Evolutionary conservation across 1,284 basidiomycete species (phyloP).

Genomic region (Gastroboletus turbinatus): DNA sequence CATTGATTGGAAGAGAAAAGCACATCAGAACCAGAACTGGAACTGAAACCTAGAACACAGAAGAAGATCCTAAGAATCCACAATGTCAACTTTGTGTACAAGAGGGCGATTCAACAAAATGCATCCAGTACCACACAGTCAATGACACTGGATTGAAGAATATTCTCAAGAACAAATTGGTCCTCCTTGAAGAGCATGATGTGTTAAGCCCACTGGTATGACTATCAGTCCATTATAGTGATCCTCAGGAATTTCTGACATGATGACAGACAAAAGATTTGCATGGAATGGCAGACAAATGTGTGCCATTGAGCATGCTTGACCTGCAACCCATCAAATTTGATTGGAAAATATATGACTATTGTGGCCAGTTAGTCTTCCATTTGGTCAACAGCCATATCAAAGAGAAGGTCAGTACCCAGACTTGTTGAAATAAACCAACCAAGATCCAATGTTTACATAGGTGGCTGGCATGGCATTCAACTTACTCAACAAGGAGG

Average conservation of each 20-base stretch:
- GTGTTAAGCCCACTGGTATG: background rate
- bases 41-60: background rate
- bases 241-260: too few species aligned
- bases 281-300: background rate
- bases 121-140: background rate
- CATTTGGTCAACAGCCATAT: background rate
- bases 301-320: background rate
- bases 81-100: background rate
- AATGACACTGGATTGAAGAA: rapidly evolving
- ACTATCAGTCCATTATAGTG: too few species aligned
- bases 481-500: background rate
- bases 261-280: too few species aligned
- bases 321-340: background rate
- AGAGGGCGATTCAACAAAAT: background rate
- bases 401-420: background rate
- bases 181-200: background rate
- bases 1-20: background rate
- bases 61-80: background rate
- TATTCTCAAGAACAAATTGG: background rate
- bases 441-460: too few species aligned
- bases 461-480: background rate
- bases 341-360: background rate
- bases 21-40: background rate
- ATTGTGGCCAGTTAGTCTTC: background rate
- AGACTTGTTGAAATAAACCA: background rate